Conservation (phyloP, 257 asterid genomes). For the Phtheirospermum japonicum region DNA sequence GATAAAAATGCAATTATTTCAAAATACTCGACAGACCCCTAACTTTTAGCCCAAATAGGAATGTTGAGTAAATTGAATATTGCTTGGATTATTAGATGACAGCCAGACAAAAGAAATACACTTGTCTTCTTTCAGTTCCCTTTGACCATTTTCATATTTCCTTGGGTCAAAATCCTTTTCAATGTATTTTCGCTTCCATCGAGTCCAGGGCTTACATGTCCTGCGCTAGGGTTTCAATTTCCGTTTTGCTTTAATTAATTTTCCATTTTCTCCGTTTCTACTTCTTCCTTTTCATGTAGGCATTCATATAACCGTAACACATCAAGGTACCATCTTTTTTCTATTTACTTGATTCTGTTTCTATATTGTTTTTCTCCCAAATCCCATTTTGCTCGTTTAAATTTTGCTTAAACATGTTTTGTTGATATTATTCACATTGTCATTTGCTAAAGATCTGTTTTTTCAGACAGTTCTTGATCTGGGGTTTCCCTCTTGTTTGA, state of each 20-base stretch:
- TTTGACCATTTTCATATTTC: conserved; percentile 1
- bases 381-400: conserved; percentile 9
- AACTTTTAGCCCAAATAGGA: too few relatives aligned
- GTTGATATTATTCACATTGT: conserved; percentile 11
- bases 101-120: conserved; percentile 13
- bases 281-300: conserved; percentile 17
- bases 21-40: too few relatives aligned
- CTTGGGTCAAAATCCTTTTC: conserved; percentile 20
- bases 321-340: conserved; percentile 41
- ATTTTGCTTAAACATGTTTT: conserved; percentile 22
- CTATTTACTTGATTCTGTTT: background rate
- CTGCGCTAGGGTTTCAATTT: conserved; percentile 33
- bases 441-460: conserved; percentile 35
- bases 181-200: conserved; percentile 8
- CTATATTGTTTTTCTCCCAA: conserved; percentile 2
- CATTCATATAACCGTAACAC: conserved; percentile 22
- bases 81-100: background rate
- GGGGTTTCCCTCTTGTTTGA: conserved; percentile 32
- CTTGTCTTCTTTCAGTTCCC: conserved; percentile 25
- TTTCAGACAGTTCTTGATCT: conserved; percentile 36
- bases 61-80: too few relatives aligned
- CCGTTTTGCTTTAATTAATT: conserved; percentile 19
- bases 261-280: background rate
- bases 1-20: too few relatives aligned
- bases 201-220: conserved; percentile 17